Conservation (phyloP, 495 filamentous ascomycete species). For the Antarctomyces pellizariae region DNA sequence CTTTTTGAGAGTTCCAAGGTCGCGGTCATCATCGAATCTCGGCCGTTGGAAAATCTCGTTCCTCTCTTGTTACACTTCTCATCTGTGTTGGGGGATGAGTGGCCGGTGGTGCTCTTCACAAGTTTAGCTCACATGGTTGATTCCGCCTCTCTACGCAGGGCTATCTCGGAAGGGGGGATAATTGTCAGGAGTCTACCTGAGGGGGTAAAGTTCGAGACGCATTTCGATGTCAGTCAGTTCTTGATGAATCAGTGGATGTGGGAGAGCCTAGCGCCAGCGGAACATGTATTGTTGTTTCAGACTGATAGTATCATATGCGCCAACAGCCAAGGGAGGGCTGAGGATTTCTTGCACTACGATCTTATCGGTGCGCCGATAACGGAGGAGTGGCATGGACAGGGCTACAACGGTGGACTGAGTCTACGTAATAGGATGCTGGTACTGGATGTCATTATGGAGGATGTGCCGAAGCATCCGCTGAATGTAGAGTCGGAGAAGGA, state of each 20-base stretch:
- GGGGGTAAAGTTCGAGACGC: conserved; percentile 5
- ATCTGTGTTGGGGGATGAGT: conserved; percentile 12
- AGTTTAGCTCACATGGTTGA: conserved; percentile 5
- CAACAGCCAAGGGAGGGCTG: conserved; percentile 10
- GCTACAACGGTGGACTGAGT: conserved; percentile 15
- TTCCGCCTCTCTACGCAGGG: conserved; percentile 6
- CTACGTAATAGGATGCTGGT: conserved; percentile 13
- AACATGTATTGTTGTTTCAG: conserved; percentile 15
- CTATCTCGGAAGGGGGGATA: conserved; percentile 4
- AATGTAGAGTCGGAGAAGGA: conserved; percentile 4
- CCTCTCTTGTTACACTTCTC: conserved; percentile 13
- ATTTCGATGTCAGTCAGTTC: conserved; percentile 9
- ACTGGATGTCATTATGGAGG: conserved; percentile 10
- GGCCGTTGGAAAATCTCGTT: conserved; percentile 7
- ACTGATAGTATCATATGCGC: conserved; percentile 15
- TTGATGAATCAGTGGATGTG: conserved; percentile 12
- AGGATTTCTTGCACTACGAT: conserved; percentile 15
- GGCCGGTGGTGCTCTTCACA: conserved; percentile 15
- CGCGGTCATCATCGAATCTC: conserved; percentile 9
- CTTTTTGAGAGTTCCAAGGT: no score
- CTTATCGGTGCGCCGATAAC: conserved; percentile 13
- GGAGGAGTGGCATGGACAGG: conserved; percentile 3
- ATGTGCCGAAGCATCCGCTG: conserved; percentile 5
- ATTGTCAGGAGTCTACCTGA: conserved; percentile 7
- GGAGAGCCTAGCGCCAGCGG: conserved; percentile 12